A percentile compares a stretch with the other conserved stretches of the same genome.
phyloP scores from a whole-genome alignment of 768 basidiomycete genomes.

The Phaeotremella skinneri region DNA sequence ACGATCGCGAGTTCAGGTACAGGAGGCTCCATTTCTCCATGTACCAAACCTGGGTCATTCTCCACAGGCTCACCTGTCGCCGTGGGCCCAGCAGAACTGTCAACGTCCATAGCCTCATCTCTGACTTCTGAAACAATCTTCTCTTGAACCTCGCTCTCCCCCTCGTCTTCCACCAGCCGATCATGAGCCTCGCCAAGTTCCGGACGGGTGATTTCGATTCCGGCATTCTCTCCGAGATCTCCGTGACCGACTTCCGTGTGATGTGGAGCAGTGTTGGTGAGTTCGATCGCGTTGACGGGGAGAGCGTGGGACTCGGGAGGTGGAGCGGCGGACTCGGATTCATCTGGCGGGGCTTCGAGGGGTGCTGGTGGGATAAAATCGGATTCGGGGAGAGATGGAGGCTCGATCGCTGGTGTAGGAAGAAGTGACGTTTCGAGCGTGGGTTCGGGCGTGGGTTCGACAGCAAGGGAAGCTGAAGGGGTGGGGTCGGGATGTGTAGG shows the following conservation, averaged over 20 bases:
- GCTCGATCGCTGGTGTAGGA: not conserved
- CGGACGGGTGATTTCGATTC: constrained; percentile 25
- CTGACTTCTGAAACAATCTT: constrained; percentile 6
- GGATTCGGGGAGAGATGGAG: not conserved
- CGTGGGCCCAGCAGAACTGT: constrained; percentile 5
- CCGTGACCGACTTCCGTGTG: constrained; percentile 29
- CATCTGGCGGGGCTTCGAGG: too few species aligned
- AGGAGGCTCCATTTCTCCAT: constrained; percentile 31
- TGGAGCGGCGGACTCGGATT: too few species aligned
- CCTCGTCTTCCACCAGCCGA: not conserved
- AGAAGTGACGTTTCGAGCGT: not conserved
- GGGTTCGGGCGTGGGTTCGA: not conserved
- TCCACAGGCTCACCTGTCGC: constrained; percentile 1
- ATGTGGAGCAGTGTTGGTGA: constrained; percentile 23
- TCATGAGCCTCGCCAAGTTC: not conserved
- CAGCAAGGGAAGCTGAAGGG: constrained; percentile 6
- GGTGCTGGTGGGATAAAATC: too few species aligned
- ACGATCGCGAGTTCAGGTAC: constrained; percentile 21
- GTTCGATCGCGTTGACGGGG: constrained; percentile 41
- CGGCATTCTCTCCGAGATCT: constrained; percentile 15
- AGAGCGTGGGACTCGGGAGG: constrained; percentile 9
- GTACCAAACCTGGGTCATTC: constrained; percentile 27
- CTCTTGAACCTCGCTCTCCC: constrained; percentile 7
- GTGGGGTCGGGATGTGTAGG: constrained; percentile 1
- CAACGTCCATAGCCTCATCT: constrained; percentile 34